Evolutionary conservation across 2,329 filamentous ascomycete species (phyloP), one percentile per base, ranked within the genome.

Genomic region (Sarocladiaceae sp.): DNA sequence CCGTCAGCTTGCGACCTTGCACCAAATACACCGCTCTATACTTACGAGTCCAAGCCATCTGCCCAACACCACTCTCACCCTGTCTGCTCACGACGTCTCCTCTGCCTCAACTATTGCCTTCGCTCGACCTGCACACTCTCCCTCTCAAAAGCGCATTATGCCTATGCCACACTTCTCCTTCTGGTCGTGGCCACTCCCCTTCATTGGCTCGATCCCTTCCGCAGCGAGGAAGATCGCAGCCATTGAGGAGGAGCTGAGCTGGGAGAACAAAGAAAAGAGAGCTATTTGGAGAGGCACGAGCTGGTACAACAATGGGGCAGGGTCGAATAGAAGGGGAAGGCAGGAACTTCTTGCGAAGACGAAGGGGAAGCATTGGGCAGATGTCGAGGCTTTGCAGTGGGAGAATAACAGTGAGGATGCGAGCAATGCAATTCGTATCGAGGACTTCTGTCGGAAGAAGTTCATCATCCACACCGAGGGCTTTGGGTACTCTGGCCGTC

Each of bases 131-230:
- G 71, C 71, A 20, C 66, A 71, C 60, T 68, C 71, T 0, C 37
- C 55, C 3, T 40, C 54, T 6, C 53, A 54, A 4, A 65, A 64
- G 54, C 71, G 71, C 31, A 67, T 67, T 53, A 80, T 78, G 64
- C 62, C 77, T 4, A 76, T 81, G 66, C 78, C 78, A 53, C 80
- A 77, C 66, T 84, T 78, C 69, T 71, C 70, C 59, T 78, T 74
- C 66, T 82, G 74, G 74, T 71, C 74, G 5, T 81, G 78, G 78
- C 66, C 73, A 20, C 68, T 77, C 42, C 73, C 71, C 51, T 76
- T 75, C 67, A 77, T 75, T 61, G 70, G 69, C 5, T 73, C 73
- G 6, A 59, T 78, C 13, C 56, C 65, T 11, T 64, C 69, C 47
- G 75, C 73, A 0, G 60, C 72, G 0, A 29, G 40, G 0, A 66